Evolutionary conservation across 805 yeast species (phyloP), one percentile per base, ranked within the genome.

Genomic region (Ogataea wickerhamii): DNA sequence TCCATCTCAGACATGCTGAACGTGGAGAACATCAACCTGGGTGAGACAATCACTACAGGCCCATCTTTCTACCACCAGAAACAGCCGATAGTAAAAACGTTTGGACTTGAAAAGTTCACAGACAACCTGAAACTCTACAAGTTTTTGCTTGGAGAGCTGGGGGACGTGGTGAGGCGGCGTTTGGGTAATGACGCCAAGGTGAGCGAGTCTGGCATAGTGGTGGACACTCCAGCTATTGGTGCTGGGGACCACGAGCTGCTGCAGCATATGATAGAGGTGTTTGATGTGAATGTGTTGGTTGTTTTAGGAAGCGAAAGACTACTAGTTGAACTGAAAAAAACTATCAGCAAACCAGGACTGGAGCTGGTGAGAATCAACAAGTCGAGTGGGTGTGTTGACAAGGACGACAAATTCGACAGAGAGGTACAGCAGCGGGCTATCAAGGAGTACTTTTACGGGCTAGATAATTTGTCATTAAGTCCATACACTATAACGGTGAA

Each of bases 361-460:
- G 56, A 60, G 5, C 61, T 82, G 14, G 52, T 89, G 12, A 83
- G 82, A 49, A 67, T 89, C 3, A 77, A 83, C 14, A 76, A 74
- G 44, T 75, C 87, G 29, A 82, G 83, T 32, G 96, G 96, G 2
- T 80, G 81, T 22, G 83, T 83, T 6, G 86, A 84, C 21, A 70
- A 75, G 20, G 91, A 83, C 42, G 91, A 81, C 37, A 67, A 75
- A 10, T 87, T 69, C 55, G 67, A 71, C 25, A 71, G 98, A 53
- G 76, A 80, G 25, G 37, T 73, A 17, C 98, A 91, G 58, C 87
- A 88, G 51, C 71, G 76, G 28, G 68, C 82, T 4, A 87, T 91
- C 37, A 78, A 79, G 55, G 94, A 89, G 54, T 93, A 93, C 60
- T 93, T 93, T 53, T 87, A 93, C 55, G 98, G 98, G 2, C 74